Conservation (phyloP, 164 flowering plant species). For the Annona squamosa region DNA sequence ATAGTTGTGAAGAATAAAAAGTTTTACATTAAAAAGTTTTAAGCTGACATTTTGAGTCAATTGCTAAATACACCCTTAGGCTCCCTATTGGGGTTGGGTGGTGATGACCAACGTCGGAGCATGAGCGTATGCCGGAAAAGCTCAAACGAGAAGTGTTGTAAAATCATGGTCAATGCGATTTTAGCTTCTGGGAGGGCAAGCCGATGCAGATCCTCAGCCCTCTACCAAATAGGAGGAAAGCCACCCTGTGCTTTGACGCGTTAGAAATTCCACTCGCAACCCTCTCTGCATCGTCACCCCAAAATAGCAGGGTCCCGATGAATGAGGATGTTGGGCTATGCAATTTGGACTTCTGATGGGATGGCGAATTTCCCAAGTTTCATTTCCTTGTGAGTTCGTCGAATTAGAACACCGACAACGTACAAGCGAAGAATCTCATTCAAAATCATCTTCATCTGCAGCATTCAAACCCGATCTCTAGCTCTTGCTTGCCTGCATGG, state of each 20-base stretch:
- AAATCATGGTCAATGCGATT: slow-evolving; percentile 14
- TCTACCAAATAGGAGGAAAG: slow-evolving; percentile 13
- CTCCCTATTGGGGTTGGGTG: slow-evolving; percentile 11
- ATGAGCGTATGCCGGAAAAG: slow-evolving; percentile 16
- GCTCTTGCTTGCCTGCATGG: slow-evolving; percentile 43
- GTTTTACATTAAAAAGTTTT: too few species aligned
- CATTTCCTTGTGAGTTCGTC: slow-evolving; percentile 9
- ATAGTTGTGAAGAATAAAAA: too few species aligned
- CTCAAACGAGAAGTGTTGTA: slow-evolving; percentile 8
- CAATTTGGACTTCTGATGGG: slow-evolving; percentile 8
- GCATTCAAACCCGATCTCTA: slow-evolving; percentile 36
- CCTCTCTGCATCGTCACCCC: slow-evolving; percentile 18
- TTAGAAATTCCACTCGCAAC: slow-evolving; percentile 9
- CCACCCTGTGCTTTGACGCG: slow-evolving; percentile 13
- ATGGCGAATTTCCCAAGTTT: slow-evolving; percentile 7
- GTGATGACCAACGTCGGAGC: slow-evolving; percentile 4
- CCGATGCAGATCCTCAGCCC: slow-evolving; percentile 17
- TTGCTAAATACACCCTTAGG: too few species aligned
- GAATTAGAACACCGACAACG: slow-evolving; percentile 2
- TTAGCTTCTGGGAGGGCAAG: slow-evolving; percentile 13
- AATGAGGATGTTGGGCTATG: slow-evolving; percentile 6
- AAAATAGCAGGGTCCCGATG: slow-evolving; percentile 11
- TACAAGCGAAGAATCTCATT: slow-evolving; percentile 14
- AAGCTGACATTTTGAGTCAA: too few species aligned
- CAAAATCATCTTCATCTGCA: slow-evolving; percentile 19